Evolutionary conservation across 805 yeast genomes (phyloP), one percentile per base, ranked within the genome.

Genomic region (Starmera pachycereana): DNA sequence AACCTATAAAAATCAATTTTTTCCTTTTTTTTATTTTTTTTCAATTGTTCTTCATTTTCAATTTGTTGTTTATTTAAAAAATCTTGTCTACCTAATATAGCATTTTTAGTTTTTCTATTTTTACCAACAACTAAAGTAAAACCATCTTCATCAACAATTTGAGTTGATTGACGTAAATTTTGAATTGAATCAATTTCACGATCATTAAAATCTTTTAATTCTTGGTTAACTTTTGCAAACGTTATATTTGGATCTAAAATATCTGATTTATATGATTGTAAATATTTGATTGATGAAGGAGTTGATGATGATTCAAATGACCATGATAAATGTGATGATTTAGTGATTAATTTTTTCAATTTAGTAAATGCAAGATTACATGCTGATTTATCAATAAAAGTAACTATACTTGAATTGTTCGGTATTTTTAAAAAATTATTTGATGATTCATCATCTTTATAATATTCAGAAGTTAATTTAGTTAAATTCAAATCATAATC

Each of bases 1-100:
- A 89, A 92, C 53, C 96, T 72, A 68, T 92, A 92, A 68, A 92
- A 92, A 63, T 94, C 97, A 49, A 74, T 71, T 67, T 89, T 86
- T 52, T 85, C 89, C 56, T 78, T 78, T 60, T 72, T 76, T 60
- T 81, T 78, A 63, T 72, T 67, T 59, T 74, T 81, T 39, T 68
- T 62, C 44, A 63, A 49, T 28, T 40, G 51, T 32, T 40, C 48
- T 34, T 44, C 41, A 51, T 52, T 52, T 40, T 50, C 46, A 54
- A 65, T 4, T 14, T 32, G 14, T 12, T 57, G 61, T 29, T 64
- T 62, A 22, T 62, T 59, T 4, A 71, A 65, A 28, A 56, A 49
- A 46, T 65, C 61, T 42, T 65, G 72, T 52, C 74, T 69, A 34
- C 84, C 84, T 58, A 78, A 48, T 32, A 87, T 68, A 45, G 84